A percentile compares a stretch with the other conserved stretches of the same genome.
Evolutionary conservation across 768 basidiomycete genomes (phyloP).

Genomic region (Cystofilobasidium ferigula): DNA sequence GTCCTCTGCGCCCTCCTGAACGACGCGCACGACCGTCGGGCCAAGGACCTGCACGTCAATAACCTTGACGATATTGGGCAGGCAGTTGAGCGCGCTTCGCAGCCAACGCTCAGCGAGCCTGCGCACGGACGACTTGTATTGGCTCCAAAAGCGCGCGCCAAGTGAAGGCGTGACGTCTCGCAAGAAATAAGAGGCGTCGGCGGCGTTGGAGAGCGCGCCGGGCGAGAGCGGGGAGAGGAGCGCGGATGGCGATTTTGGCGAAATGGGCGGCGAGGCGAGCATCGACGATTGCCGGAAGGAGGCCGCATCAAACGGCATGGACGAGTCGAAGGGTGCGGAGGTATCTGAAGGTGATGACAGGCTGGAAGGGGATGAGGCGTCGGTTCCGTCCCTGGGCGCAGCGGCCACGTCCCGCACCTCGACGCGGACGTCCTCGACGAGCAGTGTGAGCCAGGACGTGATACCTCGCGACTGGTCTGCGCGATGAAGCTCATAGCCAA

Average conservation of each 20-base stretch:
- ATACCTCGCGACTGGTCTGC: not conserved
- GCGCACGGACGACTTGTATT: not conserved
- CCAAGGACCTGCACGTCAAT: constrained; percentile 15
- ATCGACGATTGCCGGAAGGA: too few relatives aligned
- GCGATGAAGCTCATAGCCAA: constrained; percentile 20
- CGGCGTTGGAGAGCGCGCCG: not conserved
- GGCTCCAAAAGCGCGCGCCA: not conserved
- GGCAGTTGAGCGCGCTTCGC: constrained; percentile 10
- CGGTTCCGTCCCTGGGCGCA: not conserved
- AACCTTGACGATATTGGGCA: constrained; percentile 18
- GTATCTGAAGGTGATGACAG: not conserved
- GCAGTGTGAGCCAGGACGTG: constrained; percentile 15
- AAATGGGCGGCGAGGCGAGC: not conserved
- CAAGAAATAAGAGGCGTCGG: not conserved
- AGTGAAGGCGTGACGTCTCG: not conserved
- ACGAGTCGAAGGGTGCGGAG: not conserved
- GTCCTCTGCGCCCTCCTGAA: not conserved
- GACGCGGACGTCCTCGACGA: constrained; percentile 24
- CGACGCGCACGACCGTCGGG: not conserved
- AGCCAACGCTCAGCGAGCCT: constrained; percentile 7
- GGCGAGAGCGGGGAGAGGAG: not conserved
- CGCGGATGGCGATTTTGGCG: not conserved
- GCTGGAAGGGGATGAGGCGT: not conserved
- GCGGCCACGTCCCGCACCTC: not conserved
- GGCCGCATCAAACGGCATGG: not conserved